These are phyloP conservation scores for Cinnamomum micranthum DNA, from an alignment of 164 flowering plant species.

Conservation along the genomic window DNA sequence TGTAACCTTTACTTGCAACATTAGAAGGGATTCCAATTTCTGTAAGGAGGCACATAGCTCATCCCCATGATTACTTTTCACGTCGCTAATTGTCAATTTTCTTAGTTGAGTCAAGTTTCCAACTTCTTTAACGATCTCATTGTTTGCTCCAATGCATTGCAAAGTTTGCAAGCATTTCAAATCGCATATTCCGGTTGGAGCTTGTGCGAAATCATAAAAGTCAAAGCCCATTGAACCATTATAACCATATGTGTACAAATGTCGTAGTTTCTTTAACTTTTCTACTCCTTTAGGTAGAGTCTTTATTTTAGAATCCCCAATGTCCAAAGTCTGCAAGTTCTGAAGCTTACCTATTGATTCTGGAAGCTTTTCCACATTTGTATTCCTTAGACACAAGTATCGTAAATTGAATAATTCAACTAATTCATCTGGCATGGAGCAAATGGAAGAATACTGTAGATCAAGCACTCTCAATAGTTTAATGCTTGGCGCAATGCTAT, in stretches of 20 bases:
- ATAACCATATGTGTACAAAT: not conserved
- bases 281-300: not conserved
- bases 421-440: not conserved
- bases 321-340: not conserved
- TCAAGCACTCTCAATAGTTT: not conserved
- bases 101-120: conserved; percentile 1
- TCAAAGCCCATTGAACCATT: not conserved
- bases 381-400: not conserved
- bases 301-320: not conserved
- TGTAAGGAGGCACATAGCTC: not conserved
- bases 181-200: not conserved
- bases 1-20: not conserved
- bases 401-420: not conserved
- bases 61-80: not conserved
- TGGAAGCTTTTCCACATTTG: not conserved
- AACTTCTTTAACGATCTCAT: not conserved
- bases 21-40: not conserved
- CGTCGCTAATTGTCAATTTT: not conserved
- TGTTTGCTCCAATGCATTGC: not conserved
- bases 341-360: not conserved
- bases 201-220: not conserved
- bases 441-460: not conserved
- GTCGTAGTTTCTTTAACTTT: not conserved
- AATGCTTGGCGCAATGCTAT: not conserved
- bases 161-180: not conserved